phyloP scores from a whole-genome alignment of 139 green algal genomes.

The Chlamydomonas sphaeroides region DNA sequence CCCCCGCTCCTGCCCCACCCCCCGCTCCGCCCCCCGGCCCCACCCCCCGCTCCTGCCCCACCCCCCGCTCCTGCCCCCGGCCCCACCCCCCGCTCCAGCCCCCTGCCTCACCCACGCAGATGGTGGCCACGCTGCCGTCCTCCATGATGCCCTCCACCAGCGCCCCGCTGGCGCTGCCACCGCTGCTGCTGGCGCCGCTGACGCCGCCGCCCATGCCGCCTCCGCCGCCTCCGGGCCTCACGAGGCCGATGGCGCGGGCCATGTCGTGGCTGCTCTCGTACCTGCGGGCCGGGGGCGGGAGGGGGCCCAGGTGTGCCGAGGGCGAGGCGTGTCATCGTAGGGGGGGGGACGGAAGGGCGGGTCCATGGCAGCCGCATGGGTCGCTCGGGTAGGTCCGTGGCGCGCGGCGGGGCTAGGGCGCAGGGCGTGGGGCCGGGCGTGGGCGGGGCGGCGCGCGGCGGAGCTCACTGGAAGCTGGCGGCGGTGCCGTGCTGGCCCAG shows the following conservation, averaged over 20 bases:
- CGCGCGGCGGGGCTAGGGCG: too few relatives aligned
- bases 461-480: background rate
- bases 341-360: background rate
- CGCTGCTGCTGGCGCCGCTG: background rate
- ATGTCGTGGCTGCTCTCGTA: conserved; percentile 14
- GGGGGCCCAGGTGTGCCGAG: background rate
- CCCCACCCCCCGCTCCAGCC: too few relatives aligned
- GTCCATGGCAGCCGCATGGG: too few relatives aligned
- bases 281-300: background rate
- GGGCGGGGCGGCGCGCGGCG: too few relatives aligned
- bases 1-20: too few relatives aligned
- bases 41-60: too few relatives aligned
- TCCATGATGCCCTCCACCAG: conserved; percentile 21
- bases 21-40: too few relatives aligned
- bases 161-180: background rate
- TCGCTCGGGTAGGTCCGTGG: too few relatives aligned
- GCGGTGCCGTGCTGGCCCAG: background rate
- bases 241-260: background rate
- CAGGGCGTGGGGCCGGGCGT: too few relatives aligned
- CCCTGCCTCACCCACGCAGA: background rate
- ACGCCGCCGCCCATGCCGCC: background rate
- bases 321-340: background rate
- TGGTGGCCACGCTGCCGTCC: conserved; percentile 7
- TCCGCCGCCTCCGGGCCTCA: background rate
- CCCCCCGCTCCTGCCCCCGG: too few relatives aligned